These are phyloP conservation scores for Heteromeles arbutifolia DNA, from an alignment of 306 rosid species.

Conservation along the genomic window DNA sequence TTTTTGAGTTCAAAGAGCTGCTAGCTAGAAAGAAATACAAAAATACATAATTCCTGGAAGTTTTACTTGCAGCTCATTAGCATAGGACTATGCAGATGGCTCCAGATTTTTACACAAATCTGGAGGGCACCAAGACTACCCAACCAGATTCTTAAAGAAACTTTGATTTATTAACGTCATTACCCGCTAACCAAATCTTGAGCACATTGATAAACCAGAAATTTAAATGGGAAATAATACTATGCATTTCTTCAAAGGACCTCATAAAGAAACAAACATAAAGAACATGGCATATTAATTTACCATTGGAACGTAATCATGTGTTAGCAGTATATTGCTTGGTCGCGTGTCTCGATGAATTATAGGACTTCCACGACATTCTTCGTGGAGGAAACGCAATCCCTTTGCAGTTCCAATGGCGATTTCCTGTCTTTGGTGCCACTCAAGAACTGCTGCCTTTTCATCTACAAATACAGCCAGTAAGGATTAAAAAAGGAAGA, in stretches of 20 bases:
- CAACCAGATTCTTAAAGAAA: not conserved
- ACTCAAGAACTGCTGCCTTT: conserved; percentile 47
- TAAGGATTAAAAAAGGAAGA: not conserved
- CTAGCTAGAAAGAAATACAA: not conserved
- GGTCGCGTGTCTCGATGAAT: conserved; percentile 84
- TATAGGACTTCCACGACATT: conserved; percentile 85
- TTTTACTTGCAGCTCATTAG: not conserved
- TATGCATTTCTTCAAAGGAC: not conserved
- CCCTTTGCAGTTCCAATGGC: conserved; percentile 93
- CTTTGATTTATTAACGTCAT: not conserved
- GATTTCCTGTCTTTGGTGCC: conserved; percentile 69
- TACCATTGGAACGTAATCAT: conserved; percentile 84
- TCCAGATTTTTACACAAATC: not conserved
- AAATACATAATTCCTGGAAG: not conserved
- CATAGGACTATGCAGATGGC: not conserved
- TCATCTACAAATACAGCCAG: conserved; percentile 31
- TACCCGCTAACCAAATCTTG: not conserved
- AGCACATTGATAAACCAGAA: not conserved
- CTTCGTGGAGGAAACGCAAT: conserved; percentile 81
- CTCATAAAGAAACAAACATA: not conserved
- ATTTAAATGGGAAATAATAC: not conserved
- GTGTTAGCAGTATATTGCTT: conserved; percentile 83
- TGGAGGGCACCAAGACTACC: not conserved
- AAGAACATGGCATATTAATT: conserved; percentile 1
- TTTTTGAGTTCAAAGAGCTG: not conserved